phyloP scores from a whole-genome alignment of 352 stramenopile genomes.

The Phytophthora melonis region DNA sequence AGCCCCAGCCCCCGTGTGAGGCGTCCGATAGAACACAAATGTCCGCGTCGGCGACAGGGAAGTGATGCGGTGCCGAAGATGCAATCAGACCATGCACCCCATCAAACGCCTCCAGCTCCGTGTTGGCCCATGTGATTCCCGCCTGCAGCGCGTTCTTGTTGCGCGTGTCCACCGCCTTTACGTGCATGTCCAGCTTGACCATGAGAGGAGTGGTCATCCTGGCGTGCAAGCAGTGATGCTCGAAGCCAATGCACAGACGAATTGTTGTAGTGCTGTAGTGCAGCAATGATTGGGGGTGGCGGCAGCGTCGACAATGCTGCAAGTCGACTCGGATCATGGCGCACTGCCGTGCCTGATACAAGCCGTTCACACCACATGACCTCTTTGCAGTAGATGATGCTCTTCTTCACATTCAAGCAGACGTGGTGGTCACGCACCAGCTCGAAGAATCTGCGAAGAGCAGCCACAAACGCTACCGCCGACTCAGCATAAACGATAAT shows the following conservation, averaged over 20 bases:
- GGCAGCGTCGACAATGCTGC: constrained; percentile 5
- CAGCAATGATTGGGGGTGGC: constrained; percentile 18
- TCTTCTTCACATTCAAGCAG: constrained; percentile 34
- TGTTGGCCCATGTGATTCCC: constrained; percentile 1
- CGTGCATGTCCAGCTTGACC: constrained; percentile 4
- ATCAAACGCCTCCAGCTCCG: not conserved
- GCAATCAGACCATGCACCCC: not conserved
- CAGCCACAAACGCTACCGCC: constrained; percentile 8
- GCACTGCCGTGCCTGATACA: constrained; percentile 10
- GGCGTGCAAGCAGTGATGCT: constrained; percentile 20
- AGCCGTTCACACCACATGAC: constrained; percentile 37
- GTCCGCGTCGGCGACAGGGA: too few relatives aligned
- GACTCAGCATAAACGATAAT: constrained; percentile 25
- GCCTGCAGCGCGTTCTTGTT: constrained; percentile 9
- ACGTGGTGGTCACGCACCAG: constrained; percentile 11
- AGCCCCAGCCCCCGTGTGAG: constrained; percentile 17
- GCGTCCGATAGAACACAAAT: constrained; percentile 20
- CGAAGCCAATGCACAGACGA: constrained; percentile 34
- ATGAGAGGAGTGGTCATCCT: constrained; percentile 4
- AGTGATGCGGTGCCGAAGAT: too few relatives aligned
- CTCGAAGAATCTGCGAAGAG: constrained; percentile 24
- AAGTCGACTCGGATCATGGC: constrained; percentile 18
- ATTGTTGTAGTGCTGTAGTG: constrained; percentile 13
- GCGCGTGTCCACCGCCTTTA: not conserved
- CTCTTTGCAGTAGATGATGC: constrained; percentile 19